These are phyloP conservation scores for Willaertia magna DNA, from an alignment of 208 protist species.

Conservation along the genomic window DNA sequence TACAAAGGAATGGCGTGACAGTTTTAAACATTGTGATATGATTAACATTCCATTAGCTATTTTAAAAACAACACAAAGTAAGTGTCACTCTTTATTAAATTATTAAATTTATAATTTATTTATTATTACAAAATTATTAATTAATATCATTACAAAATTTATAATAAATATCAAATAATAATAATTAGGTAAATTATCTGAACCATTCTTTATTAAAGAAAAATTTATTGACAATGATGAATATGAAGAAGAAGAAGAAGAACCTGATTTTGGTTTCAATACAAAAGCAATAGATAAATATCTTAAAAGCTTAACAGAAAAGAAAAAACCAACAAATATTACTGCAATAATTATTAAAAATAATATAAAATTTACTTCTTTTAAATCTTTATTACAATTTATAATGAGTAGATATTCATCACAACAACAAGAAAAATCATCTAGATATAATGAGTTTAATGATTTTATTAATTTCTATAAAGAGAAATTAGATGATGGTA, in stretches of 20 bases:
- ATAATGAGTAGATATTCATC: background rate
- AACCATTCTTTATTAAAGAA: background rate
- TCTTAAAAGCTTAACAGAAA: background rate
- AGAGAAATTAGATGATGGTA: background rate
- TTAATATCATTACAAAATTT: background rate
- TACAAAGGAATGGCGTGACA: no score
- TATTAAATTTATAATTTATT: no score
- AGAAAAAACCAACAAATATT: background rate
- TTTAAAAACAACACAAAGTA: background rate
- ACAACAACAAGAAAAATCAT: no score
- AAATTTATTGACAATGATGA: background rate
- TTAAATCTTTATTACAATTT: background rate
- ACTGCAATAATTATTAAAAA: background rate
- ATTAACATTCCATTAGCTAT: background rate
- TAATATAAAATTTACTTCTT: background rate
- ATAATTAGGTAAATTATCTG: background rate
- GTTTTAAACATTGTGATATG: no score
- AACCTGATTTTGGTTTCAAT: background rate
- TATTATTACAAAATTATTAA: no score
- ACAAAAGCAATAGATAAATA: background rate
- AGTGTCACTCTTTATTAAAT: no score
- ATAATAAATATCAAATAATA: background rate
- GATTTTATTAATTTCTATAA: background rate
- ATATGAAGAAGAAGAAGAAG: background rate
- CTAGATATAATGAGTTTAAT: background rate